Evolutionary conservation across 495 filamentous ascomycete species (phyloP).

Genomic region (Clavariopsis aquatica): DNA sequence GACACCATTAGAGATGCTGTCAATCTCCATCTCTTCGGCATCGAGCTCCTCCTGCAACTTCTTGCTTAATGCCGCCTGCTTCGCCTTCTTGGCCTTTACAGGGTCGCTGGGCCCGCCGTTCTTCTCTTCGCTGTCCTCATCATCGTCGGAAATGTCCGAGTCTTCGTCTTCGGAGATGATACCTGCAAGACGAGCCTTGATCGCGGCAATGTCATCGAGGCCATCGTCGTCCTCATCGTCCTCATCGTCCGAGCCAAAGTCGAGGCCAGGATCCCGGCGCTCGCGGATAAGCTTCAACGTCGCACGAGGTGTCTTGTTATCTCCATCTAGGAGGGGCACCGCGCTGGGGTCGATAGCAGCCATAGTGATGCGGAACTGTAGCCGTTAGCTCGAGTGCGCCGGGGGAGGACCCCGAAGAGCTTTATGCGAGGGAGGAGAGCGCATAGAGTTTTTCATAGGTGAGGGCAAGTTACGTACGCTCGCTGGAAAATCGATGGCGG

Average conservation of each 20-base stretch:
- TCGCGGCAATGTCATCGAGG: slow-evolving; percentile 61
- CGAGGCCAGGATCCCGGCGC: slow-evolving; percentile 48
- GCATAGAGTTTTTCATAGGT: too few species aligned
- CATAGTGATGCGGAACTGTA: slow-evolving; percentile 94
- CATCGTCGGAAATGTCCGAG: slow-evolving; percentile 61
- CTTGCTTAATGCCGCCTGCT: slow-evolving; percentile 62
- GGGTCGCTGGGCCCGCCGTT: slow-evolving; percentile 91
- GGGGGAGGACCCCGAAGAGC: too few species aligned
- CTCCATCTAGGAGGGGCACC: slow-evolving; percentile 60
- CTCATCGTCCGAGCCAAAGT: slow-evolving; percentile 50
- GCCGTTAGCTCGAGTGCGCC: slow-evolving; percentile 25
- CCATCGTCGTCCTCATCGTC: slow-evolving; percentile 60
- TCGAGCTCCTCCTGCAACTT: slow-evolving; percentile 52
- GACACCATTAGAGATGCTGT: slow-evolving; percentile 62
- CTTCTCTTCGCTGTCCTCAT: slow-evolving; percentile 61
- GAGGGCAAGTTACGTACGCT: slow-evolving; percentile 66
- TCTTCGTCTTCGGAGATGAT: slow-evolving; percentile 42
- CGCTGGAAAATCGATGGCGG: slow-evolving; percentile 71
- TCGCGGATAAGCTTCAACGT: slow-evolving; percentile 87
- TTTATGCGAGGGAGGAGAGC: too few species aligned
- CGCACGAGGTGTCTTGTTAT: slow-evolving; percentile 66
- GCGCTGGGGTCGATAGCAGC: slow-evolving; percentile 92
- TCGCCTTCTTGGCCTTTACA: slow-evolving; percentile 80
- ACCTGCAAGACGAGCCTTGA: slow-evolving; percentile 60
- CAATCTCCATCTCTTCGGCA: slow-evolving; percentile 61